Percentiles rank a stretch among this genome's conserved stretches.
phyloP scores from a whole-genome alignment of 441 rosid species.

The Corymbia calophylla region DNA sequence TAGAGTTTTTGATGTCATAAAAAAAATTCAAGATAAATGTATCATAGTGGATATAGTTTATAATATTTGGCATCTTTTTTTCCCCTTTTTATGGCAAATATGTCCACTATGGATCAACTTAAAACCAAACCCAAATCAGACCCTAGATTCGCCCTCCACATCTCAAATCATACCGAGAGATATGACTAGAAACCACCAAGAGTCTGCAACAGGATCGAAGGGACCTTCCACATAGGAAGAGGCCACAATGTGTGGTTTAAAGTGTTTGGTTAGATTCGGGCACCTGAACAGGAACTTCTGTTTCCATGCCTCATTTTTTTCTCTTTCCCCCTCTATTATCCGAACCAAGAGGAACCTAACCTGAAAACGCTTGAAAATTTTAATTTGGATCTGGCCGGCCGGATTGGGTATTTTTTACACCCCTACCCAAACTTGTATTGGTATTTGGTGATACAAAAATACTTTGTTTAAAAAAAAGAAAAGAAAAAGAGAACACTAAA shows the following conservation, averaged over 20 bases:
- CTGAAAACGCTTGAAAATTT: accelerated
- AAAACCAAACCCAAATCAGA: neutral
- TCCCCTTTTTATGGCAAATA: too few species aligned
- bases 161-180: neutral
- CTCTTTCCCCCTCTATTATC: neutral
- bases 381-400: neutral
- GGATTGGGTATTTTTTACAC: neutral
- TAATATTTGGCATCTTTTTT: neutral
- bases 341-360: neutral
- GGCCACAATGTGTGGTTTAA: too few species aligned
- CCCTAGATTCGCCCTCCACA: neutral
- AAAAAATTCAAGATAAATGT: too few species aligned
- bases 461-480: neutral
- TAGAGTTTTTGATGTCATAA: neutral
- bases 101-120: neutral
- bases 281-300: neutral
- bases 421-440: neutral
- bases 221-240: neutral
- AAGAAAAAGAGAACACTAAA: neutral
- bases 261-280: neutral
- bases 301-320: neutral
- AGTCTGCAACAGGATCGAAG: neutral
- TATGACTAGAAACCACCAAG: neutral
- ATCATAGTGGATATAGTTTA: accelerated
- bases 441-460: neutral